These are phyloP conservation scores for Lentinula guzmanii DNA, from an alignment of 768 basidiomycete genomes.

Conservation along the genomic window DNA sequence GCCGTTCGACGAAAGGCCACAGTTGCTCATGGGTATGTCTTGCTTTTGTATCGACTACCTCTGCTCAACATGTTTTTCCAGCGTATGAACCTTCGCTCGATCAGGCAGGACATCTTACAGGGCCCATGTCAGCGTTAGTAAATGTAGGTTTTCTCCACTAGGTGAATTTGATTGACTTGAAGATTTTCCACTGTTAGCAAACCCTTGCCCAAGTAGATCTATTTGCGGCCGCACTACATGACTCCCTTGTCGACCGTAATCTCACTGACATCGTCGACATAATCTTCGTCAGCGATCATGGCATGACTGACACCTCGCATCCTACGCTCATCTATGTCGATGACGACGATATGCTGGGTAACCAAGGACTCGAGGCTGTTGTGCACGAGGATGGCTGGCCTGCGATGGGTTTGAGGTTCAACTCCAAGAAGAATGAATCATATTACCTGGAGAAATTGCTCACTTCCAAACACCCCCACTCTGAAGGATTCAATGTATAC, in stretches of 20 bases:
- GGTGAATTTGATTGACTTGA: neutral
- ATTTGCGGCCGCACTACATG: constrained; percentile 68
- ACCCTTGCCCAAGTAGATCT: constrained; percentile 64
- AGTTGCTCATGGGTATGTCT: constrained; percentile 63
- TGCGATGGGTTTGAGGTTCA: constrained; percentile 79
- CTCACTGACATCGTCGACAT: constrained; percentile 81
- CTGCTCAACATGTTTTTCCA: constrained; percentile 18
- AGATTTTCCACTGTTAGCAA: constrained; percentile 29
- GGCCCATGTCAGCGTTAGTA: constrained; percentile 62
- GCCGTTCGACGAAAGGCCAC: constrained; percentile 60
- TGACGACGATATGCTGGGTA: constrained; percentile 76
- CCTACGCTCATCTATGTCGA: constrained; percentile 75
- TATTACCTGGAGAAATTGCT: constrained; percentile 50
- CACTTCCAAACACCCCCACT: constrained; percentile 37
- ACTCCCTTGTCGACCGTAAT: constrained; percentile 60
- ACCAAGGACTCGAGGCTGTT: constrained; percentile 52
- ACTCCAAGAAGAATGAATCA: constrained; percentile 45
- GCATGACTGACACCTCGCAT: constrained; percentile 88
- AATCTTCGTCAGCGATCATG: constrained; percentile 86
- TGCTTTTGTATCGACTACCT: neutral
- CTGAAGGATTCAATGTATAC: constrained; percentile 72
- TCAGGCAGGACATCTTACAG: constrained; percentile 73
- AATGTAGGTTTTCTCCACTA: constrained; percentile 43
- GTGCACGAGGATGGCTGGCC: constrained; percentile 89
- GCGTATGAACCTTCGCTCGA: constrained; percentile 84